Percentiles rank a stretch among this genome's conserved stretches.
phyloP scores from a whole-genome alignment of 129 eudicot species.

The Scalesia atractyloides region DNA sequence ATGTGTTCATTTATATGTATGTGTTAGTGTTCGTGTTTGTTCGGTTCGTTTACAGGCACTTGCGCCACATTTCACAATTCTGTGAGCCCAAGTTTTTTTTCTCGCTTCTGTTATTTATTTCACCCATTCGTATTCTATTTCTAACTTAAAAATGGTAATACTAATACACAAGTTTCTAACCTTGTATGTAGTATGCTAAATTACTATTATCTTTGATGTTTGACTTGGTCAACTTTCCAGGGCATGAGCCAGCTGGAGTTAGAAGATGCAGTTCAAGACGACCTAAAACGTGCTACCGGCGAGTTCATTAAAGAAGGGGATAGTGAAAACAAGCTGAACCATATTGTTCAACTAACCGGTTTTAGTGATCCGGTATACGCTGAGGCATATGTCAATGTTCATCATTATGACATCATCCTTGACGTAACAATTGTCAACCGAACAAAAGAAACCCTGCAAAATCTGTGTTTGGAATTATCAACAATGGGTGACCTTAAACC shows the following conservation, averaged over 20 bases:
- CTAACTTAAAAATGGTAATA: background rate
- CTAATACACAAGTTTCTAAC: no score
- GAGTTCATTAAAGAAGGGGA: constrained; percentile 84
- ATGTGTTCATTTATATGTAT: no score
- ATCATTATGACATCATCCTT: constrained; percentile 92
- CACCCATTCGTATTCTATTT: no score
- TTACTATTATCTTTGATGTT: background rate
- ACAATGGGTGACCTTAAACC: constrained; percentile 99
- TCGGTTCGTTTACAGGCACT: no score
- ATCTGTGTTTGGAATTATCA: constrained; percentile 92
- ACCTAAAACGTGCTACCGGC: constrained; percentile 93
- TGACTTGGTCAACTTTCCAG: constrained; percentile 30
- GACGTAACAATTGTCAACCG: constrained; percentile 91
- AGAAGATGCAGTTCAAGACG: constrained; percentile 95
- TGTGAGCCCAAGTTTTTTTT: no score
- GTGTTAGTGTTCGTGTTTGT: no score
- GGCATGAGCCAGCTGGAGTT: constrained; percentile 97
- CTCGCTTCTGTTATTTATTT: no score
- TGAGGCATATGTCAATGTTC: constrained; percentile 93
- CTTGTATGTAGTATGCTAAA: constrained; percentile 7
- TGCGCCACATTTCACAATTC: no score
- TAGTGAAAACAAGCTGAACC: constrained; percentile 81
- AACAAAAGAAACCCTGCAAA: constrained; percentile 90
- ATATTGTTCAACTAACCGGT: constrained; percentile 94
- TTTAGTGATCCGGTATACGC: constrained; percentile 97